These are phyloP conservation scores for Moniliophthora roreri DNA, from an alignment of 1,284 basidiomycete species.

Conservation along the genomic window DNA sequence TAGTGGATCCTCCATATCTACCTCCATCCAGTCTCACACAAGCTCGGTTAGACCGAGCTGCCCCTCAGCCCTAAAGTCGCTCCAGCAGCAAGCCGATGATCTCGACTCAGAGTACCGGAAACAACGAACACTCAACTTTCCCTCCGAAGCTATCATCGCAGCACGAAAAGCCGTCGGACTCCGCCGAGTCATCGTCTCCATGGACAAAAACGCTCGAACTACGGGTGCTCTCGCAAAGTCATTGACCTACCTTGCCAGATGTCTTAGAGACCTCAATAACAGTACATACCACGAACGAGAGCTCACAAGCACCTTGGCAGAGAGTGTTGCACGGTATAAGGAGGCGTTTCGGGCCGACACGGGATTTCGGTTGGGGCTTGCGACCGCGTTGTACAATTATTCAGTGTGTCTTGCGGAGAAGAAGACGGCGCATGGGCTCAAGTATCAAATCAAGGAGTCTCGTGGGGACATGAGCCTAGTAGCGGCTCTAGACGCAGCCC, in stretches of 20 bases:
- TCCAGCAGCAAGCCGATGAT: conserved; percentile 9
- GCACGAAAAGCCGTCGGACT: conserved; percentile 13
- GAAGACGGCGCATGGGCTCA: too few species aligned
- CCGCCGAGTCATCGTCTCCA: conserved; percentile 6
- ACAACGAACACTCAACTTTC: conserved; percentile 10
- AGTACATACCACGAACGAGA: neutral
- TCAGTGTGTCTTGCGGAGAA: conserved; percentile 11
- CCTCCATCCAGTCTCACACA: neutral
- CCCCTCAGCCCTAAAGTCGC: neutral
- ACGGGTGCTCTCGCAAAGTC: conserved; percentile 12
- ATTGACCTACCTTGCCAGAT: conserved; percentile 12
- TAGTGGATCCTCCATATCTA: neutral
- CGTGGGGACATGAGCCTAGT: neutral
- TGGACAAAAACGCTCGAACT: conserved; percentile 5
- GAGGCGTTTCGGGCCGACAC: conserved; percentile 11
- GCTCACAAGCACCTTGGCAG: conserved; percentile 6
- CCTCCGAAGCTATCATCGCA: conserved; percentile 8
- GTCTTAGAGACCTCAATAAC: conserved; percentile 10
- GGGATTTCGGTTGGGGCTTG: conserved; percentile 13
- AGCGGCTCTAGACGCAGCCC: conserved; percentile 9
- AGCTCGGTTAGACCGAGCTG: neutral
- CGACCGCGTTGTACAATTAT: conserved; percentile 14
- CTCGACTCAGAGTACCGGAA: conserved; percentile 12
- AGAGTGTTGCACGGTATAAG: conserved; percentile 14
- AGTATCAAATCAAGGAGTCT: neutral